Evolutionary conservation across 1,139 yeast species (phyloP).

Genomic region (Saccharomyces hybrid): DNA sequence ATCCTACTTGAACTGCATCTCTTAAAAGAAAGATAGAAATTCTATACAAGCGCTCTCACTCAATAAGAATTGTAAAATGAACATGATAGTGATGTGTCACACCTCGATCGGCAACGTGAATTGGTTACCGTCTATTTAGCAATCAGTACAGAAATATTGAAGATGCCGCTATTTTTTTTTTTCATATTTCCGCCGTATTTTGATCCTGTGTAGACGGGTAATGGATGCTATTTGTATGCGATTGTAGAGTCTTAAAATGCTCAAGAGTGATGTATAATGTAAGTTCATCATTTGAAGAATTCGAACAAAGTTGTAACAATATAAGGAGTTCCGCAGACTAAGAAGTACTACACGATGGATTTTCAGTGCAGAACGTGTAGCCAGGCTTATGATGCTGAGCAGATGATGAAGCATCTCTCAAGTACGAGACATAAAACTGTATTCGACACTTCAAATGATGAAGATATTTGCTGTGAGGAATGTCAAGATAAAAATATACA

Average conservation of each 20-base stretch:
- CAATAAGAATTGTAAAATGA: not conserved
- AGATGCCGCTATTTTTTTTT: not conserved
- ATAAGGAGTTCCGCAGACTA: not conserved
- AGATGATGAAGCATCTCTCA: conserved; percentile 42
- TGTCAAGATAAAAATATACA: conserved; percentile 51
- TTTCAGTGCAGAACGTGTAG: conserved; percentile 33
- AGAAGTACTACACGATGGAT: not conserved
- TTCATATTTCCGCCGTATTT: not conserved
- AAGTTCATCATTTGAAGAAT: not conserved
- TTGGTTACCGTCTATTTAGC: not conserved
- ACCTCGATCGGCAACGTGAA: not conserved
- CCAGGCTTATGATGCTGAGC: conserved; percentile 22
- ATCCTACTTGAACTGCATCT: not conserved
- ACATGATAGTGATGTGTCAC: not conserved
- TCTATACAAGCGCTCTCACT: not conserved
- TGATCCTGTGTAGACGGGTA: not conserved
- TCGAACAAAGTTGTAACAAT: not conserved
- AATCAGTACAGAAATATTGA: conserved; percentile 39
- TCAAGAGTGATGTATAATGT: not conserved
- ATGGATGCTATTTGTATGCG: not conserved
- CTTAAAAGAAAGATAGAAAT: not conserved
- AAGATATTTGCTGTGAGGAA: conserved; percentile 47
- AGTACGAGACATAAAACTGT: conserved; percentile 49
- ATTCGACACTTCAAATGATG: conserved; percentile 32
- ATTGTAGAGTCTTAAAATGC: not conserved